These are phyloP conservation scores for Firmiana major DNA, from an alignment of 345 rosid species.

Conservation along the genomic window DNA sequence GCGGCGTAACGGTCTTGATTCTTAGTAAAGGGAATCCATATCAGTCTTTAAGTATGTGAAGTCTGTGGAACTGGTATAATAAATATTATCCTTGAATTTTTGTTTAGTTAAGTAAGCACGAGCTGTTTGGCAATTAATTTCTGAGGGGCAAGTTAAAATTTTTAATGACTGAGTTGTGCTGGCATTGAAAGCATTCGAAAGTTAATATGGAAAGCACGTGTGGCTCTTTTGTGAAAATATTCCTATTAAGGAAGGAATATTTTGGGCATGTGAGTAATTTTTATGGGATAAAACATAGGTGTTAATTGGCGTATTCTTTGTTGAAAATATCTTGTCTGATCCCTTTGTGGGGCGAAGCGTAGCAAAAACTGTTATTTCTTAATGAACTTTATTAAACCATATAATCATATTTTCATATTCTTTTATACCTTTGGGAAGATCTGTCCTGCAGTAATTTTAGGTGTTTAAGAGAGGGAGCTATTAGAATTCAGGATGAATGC, in stretches of 20 bases:
- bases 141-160: neutral
- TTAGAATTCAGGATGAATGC: neutral
- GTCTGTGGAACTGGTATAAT: neutral
- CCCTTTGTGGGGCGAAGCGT: neutral
- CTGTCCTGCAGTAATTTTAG: neutral
- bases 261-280: neutral
- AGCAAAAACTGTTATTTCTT: neutral
- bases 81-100: neutral
- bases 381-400: neutral
- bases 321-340: slow-evolving; percentile 1
- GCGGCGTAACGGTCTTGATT: neutral
- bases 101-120: neutral
- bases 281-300: neutral
- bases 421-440: neutral
- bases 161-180: neutral
- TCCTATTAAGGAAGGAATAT: neutral
- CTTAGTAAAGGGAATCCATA: neutral
- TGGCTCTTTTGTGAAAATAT: neutral
- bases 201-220: neutral
- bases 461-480: neutral
- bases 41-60: neutral
- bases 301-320: neutral
- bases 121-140: neutral
- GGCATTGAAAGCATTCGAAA: neutral
- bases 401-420: neutral